Evolutionary conservation across 257 asterid species (phyloP), one percentile per base, ranked within the genome.

Genomic region (Penstemon davidsonii): DNA sequence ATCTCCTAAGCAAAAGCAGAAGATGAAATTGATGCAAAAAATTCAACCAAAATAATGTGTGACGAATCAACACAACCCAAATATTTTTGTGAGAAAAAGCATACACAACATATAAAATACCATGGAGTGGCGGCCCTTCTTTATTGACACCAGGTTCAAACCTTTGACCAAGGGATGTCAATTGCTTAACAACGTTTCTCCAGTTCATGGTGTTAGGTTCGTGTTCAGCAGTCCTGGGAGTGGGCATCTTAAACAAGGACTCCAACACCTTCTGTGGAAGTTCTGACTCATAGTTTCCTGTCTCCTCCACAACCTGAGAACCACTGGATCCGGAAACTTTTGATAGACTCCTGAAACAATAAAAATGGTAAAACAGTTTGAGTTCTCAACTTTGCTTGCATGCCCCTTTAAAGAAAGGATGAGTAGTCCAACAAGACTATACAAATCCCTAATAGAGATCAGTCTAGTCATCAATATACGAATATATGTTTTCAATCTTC

Each of bases 171-270:
- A 83, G 79, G 58, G 96, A 84, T 47, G 85, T 45, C 84, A 94
- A 65, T 91, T 94, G 80, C 80, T 86, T 88, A 33, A 86, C 96
- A 8, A 94, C 78, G 49, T 83, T 88, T 80, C 86, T 94, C 99
- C 99, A 94, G 78, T 94, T 88, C 97, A 94, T 82, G 68, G 77
- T 68, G 69, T 73, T 79, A 54, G 95, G 97, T 69, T 88, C 96
- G 18, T 69, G 92, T 82, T 86, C 96, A 53, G 87, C 88, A 69
- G 82, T 77, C 87, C 79, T 88, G 39, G 90, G 91, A 5, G 87
- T 83, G 59, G 99, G 89, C 99, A 94, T 85, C 55, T 74, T 82
- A 73, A 94, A 94, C 82, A 94, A 80, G 58, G 96, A 86, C 76
- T 86, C 89, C 85, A 94, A 72, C 62, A 92, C 84, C 71, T 82